phyloP scores from a whole-genome alignment of 148 eudicot genomes.

The Rhododendron williamsianum region DNA sequence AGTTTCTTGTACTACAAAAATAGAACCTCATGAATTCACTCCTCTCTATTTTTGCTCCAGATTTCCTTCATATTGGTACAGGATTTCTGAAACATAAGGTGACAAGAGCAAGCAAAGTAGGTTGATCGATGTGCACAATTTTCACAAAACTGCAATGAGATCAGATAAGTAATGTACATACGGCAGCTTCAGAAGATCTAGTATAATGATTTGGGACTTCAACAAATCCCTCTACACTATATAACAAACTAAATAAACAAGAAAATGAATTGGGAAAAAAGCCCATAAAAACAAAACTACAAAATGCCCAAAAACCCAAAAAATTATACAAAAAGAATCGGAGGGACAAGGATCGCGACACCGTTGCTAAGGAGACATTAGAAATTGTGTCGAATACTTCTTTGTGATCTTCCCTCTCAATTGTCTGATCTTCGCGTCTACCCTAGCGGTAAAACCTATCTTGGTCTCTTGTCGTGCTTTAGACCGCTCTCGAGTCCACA shows the following conservation, averaged over 20 bases:
- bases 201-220: constrained; percentile 6
- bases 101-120: neutral
- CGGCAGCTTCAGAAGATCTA: neutral
- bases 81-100: neutral
- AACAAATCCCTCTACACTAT: neutral
- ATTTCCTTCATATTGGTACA: neutral
- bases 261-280: neutral
- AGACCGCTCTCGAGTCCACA: constrained; percentile 65
- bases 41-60: neutral
- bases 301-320: constrained; percentile 4
- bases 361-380: constrained; percentile 6
- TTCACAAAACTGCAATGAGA: constrained; percentile 11
- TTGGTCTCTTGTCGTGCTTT: constrained; percentile 65
- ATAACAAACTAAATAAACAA: neutral
- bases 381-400: constrained; percentile 35
- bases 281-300: neutral
- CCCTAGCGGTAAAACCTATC: constrained; percentile 67
- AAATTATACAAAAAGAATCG: constrained; percentile 10
- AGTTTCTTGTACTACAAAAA: neutral
- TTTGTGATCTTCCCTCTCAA: constrained; percentile 41
- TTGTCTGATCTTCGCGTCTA: constrained; percentile 65
- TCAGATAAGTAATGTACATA: constrained; percentile 6
- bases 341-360: neutral
- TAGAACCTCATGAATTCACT: neutral
- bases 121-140: constrained; percentile 4